phyloP scores from a whole-genome alignment of 179 eudicot species.

The Beta lomatogona region DNA sequence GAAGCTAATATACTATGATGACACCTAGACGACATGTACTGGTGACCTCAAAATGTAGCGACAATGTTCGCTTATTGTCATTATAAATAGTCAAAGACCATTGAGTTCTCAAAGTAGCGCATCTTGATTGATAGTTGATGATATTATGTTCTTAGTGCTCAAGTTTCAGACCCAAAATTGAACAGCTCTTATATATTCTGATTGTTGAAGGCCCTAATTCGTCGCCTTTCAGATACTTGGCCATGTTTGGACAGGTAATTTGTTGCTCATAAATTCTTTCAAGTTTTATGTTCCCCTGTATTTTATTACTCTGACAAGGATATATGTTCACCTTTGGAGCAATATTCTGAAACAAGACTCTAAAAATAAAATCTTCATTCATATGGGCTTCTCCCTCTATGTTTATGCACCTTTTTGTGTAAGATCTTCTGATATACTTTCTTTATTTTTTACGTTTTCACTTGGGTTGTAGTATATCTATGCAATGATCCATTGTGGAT shows the following conservation, averaged over 20 bases:
- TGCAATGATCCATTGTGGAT: background rate
- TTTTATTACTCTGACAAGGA: background rate
- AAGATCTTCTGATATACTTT: background rate
- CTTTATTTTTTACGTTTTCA: too few relatives aligned
- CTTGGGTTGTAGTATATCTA: background rate
- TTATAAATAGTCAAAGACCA: background rate
- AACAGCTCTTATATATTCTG: background rate
- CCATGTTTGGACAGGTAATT: constrained; percentile 14
- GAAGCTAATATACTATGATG: background rate
- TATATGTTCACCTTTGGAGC: background rate
- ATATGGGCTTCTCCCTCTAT: background rate
- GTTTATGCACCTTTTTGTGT: background rate
- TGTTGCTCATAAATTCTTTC: constrained; percentile 10
- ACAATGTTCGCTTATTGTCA: background rate
- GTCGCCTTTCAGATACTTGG: background rate
- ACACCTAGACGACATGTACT: constrained; percentile 8
- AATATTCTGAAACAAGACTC: background rate
- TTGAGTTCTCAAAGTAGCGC: background rate
- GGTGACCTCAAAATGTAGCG: background rate
- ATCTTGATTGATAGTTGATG: background rate
- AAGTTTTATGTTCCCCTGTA: background rate
- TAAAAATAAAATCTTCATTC: background rate
- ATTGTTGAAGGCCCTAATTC: background rate
- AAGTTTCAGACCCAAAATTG: background rate
- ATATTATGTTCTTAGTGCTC: background rate